phyloP scores from a whole-genome alignment of 768 basidiomycete species.

The Cubamyces sp. region DNA sequence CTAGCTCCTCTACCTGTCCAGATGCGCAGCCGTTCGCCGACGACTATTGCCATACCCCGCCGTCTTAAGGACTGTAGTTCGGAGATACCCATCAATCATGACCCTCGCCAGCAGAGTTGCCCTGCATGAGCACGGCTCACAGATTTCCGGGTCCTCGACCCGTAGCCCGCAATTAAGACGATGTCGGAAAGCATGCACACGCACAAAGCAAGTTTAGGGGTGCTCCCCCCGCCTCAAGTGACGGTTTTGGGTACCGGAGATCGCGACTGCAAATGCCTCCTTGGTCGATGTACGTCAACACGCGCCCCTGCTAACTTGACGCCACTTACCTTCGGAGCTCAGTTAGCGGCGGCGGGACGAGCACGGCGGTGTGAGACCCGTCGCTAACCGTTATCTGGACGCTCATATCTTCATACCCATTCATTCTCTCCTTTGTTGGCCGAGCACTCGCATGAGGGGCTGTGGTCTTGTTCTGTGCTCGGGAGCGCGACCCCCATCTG shows the following conservation, averaged over 20 bases:
- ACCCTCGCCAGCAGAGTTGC: background rate
- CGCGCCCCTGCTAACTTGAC: conserved; percentile 9
- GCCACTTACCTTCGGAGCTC: conserved; percentile 21
- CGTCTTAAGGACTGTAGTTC: conserved; percentile 20
- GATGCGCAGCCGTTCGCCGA: background rate
- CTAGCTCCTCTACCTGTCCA: conserved; percentile 26
- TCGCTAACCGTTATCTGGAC: conserved; percentile 23
- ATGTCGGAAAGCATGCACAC: background rate
- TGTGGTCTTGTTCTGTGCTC: conserved; percentile 12
- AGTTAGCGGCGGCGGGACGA: conserved; percentile 9
- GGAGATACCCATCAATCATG: conserved; percentile 27
- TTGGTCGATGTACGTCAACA: conserved; percentile 17
- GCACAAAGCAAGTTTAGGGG: conserved; percentile 10
- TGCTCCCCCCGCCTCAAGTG: background rate
- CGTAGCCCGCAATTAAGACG: conserved; percentile 10
- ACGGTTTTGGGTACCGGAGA: conserved; percentile 15
- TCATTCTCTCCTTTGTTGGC: conserved; percentile 17
- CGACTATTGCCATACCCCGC: conserved; percentile 27
- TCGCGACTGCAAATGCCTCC: conserved; percentile 8
- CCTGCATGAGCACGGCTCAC: conserved; percentile 13
- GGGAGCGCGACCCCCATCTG: conserved; percentile 17
- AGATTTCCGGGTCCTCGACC: conserved; percentile 15
- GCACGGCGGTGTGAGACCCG: conserved; percentile 2
- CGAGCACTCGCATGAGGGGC: conserved; percentile 2
- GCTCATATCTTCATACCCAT: conserved; percentile 9